Conservation (phyloP, 495 filamentous ascomycete species). For the Aspergillus cavernicola region DNA sequence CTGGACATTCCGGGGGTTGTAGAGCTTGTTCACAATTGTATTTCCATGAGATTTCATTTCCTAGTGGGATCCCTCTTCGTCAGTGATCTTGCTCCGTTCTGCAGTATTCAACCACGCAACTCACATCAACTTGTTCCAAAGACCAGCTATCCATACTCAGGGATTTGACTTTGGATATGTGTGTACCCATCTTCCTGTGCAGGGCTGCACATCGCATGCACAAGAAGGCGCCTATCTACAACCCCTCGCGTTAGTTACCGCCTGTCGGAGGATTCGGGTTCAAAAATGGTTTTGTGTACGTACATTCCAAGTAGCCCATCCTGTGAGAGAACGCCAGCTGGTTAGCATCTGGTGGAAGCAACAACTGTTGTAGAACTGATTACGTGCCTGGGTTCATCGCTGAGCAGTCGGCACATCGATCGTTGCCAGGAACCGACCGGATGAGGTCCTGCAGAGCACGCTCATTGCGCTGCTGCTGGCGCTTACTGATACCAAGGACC, state of each 20-base stretch:
- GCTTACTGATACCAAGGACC: constrained; percentile 70
- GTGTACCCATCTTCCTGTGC: constrained; percentile 95
- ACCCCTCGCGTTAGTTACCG: constrained; percentile 22
- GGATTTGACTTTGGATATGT: constrained; percentile 97
- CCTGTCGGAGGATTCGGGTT: not conserved
- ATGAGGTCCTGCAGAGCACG: constrained; percentile 86
- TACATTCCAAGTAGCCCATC: constrained; percentile 99
- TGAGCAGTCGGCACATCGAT: constrained; percentile 89
- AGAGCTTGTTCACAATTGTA: constrained; percentile 73
- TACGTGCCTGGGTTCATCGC: constrained; percentile 85
- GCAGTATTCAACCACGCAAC: constrained; percentile 11
- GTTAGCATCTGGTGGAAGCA: constrained; percentile 4
- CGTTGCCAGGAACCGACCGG: constrained; percentile 83
- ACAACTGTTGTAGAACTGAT: not conserved
- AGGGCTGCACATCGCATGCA: constrained; percentile 96
- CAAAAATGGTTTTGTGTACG: constrained; percentile 31
- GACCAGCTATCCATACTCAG: constrained; percentile 97
- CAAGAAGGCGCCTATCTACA: constrained; percentile 87
- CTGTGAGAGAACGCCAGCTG: constrained; percentile 39
- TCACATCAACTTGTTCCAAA: constrained; percentile 91
- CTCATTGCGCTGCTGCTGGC: constrained; percentile 96
- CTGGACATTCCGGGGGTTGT: constrained; percentile 78
- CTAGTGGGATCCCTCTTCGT: constrained; percentile 42
- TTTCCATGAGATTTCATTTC: constrained; percentile 93
- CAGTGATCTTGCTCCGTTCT: not conserved